phyloP scores from a whole-genome alignment of 2,329 filamentous ascomycete species.

The Fusarium keratoplasticum region DNA sequence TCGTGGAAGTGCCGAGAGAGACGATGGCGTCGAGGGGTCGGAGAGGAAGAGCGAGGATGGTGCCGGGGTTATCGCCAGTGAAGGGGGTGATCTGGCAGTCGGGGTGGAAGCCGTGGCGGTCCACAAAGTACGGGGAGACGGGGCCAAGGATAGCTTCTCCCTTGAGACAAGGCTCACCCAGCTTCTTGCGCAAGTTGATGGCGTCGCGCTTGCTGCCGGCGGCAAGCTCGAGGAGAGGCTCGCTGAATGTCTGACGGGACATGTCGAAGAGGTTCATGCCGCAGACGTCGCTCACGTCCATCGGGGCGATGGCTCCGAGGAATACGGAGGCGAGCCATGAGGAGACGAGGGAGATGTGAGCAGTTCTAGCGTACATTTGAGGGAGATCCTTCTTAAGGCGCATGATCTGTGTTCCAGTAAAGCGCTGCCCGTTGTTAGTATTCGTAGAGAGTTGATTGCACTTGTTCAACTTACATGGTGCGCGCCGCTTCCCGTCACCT shows the following conservation, averaged over 20 bases:
- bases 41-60: constrained; percentile 90
- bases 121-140: constrained; percentile 82
- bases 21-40: constrained; percentile 93
- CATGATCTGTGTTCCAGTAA: constrained; percentile 97
- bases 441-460: constrained; percentile 7
- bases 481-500: constrained; percentile 88
- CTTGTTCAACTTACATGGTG: constrained; percentile 78
- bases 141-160: constrained; percentile 82
- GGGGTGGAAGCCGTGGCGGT: constrained; percentile 79
- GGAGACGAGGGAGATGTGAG: constrained; percentile 91
- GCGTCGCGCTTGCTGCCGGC: constrained; percentile 73
- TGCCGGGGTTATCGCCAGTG: constrained; percentile 96
- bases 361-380: constrained; percentile 81
- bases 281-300: constrained; percentile 94
- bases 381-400: constrained; percentile 85
- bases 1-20: constrained; percentile 93
- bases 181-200: constrained; percentile 76
- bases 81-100: constrained; percentile 86
- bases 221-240: constrained; percentile 79
- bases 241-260: constrained; percentile 76
- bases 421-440: constrained; percentile 68
- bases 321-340: constrained; percentile 95
- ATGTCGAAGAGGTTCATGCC: constrained; percentile 99
- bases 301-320: constrained; percentile 84
- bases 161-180: constrained; percentile 83